phyloP scores from a whole-genome alignment of 495 filamentous ascomycete genomes.

The Penicillium canariense region DNA sequence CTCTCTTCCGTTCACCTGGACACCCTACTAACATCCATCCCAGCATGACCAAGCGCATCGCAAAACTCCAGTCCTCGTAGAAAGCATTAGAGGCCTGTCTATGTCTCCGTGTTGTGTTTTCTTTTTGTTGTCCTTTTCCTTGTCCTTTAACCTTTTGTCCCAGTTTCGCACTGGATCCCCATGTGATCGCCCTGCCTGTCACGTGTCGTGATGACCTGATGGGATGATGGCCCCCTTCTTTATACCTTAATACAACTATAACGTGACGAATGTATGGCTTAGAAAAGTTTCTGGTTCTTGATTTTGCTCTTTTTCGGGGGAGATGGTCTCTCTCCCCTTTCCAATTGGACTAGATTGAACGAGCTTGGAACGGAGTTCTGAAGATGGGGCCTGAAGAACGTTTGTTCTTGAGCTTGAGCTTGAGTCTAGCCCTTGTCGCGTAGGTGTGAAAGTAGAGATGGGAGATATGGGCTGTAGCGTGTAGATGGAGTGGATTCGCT shows the following conservation, averaged over 20 bases:
- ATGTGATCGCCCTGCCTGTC: background rate
- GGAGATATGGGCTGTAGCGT: no score
- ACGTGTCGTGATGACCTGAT: background rate
- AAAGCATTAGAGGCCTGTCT: background rate
- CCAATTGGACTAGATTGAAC: no score
- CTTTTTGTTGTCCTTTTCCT: background rate
- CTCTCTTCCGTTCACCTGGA: background rate
- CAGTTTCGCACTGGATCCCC: background rate
- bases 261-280: slow-evolving; percentile 31
- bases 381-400: no score
- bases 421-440: no score
- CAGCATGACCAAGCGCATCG: slow-evolving; percentile 57
- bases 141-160: background rate
- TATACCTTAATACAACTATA: background rate
- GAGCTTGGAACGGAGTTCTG: no score
- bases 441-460: no score
- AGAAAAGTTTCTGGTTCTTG: slow-evolving; percentile 18
- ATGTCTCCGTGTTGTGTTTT: slow-evolving; percentile 5
- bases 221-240: slow-evolving; percentile 20
- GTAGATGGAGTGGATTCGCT: no score
- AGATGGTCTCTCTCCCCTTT: no score
- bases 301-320: background rate
- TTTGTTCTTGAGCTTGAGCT: no score
- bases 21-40: slow-evolving; percentile 17
- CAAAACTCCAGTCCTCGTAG: slow-evolving; percentile 29